Base-by-base conservation (phyloP, 2,329 filamentous ascomycete genomes). In the Graphilbum ipis-grandicollis region DNA sequence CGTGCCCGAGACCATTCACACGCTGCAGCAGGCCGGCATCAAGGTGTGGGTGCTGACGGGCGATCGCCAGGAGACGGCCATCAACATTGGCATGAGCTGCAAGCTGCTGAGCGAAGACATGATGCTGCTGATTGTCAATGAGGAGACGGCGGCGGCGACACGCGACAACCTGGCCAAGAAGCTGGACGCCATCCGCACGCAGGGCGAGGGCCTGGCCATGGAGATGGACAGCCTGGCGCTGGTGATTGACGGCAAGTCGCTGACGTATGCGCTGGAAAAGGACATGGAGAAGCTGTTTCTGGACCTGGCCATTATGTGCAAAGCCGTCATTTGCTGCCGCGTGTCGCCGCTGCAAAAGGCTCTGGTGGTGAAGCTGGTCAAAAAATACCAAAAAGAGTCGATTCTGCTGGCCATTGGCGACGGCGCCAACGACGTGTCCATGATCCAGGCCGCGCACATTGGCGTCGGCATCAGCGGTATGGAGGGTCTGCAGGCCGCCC, bases 11-110 rank as follows among this genome's bases (percentile, higher is more conserved):
- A 98, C 90, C 0, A 98, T 98, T 40, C 85, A 94, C 55, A 98
- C 90, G 0, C 65, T 98, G 21, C 92, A 98, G 56, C 82, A 86
- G 45, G 90, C 92, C 19, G 88, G 86, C 37, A 96, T 98, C 65
- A 98, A 98, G 59, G 79, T 98, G 38, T 98, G 90, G 90, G 90
- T 98, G 17, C 59, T 98, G 56, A 98, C 90, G 29, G 90, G 90
- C 48, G 90, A 98, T 63, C 75, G 90, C 49, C 92, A 98, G 58
- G 90, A 98, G 58, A 98, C 90, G 21, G 90, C 90, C 39, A 98
- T 98, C 69, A 98, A 98, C 56, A 98, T 98, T 47, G 90, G 92
- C 45, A 98, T 98, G 90, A 94, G 85, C 55, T 98, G 90, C 61
- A 96, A 96, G 60, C 70, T 98, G 35, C 83, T 98, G 42, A 93